Base-by-base conservation (phyloP, 2,329 filamentous ascomycete species). In the Exserohilum rostratum region DNA sequence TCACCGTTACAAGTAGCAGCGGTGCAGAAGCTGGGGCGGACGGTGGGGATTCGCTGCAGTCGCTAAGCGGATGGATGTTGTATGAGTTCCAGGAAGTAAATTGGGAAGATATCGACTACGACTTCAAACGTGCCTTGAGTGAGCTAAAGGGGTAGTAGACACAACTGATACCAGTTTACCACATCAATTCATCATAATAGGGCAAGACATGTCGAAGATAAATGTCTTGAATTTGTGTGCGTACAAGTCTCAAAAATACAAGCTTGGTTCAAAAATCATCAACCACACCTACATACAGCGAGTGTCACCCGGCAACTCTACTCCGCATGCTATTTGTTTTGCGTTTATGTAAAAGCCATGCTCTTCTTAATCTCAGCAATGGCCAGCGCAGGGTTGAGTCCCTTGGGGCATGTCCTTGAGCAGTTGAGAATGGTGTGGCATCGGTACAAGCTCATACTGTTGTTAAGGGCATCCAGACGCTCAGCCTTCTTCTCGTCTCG, bases 391-490 rank as follows among this genome's bases (percentile, higher is more conserved):
- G 95, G 95, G 83, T 99, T 99, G 69, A 99, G 80, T 40, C 95
- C 95, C 90, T 99, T 99, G 75, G 95, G 95, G 80, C 95, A 99
- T 51, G 93, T 96, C 78, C 91, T 85, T 66, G 93, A 93, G 87
- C 93, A 99, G 86, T 99, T 99, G 69, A 99, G 87, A 76, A 99
- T 99, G 62, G 95, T 99, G 84, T 99, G 95, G 85, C 95, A 99
- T 73, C 95, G 87, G 85, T 99, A 99, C 78, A 99, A 78, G 79
- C 90, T 96, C 95, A 99, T 99, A 76, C 90, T 95, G 86, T 99
- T 99, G 80, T 99, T 93, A 68, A 99, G 85, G 55, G 90, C 90
- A 64, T 88, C 87, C 85, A 95, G 95, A 76, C 95, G 89, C 85
- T 96, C 87, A 55, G 85, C 87, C 70, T 84, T 96, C 78, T 86